These are phyloP conservation scores for Sphaerulina vaccinii DNA, from an alignment of 2,329 filamentous ascomycete species.

Conservation along the genomic window DNA sequence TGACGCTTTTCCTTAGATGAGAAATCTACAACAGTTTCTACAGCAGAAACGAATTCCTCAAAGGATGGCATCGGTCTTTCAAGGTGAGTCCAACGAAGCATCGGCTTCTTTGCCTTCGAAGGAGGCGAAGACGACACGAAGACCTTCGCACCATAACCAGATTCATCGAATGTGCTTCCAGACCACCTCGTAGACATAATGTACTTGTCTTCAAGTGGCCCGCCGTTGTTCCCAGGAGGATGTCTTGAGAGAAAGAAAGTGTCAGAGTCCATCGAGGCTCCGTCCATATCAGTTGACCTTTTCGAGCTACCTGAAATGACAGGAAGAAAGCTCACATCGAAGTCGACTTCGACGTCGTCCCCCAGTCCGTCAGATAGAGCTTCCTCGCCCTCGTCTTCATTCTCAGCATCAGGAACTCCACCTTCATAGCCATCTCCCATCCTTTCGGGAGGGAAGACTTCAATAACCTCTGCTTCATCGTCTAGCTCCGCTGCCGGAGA, in stretches of 20 bases:
- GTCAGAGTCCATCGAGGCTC: background rate
- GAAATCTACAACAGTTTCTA: background rate
- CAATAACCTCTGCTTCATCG: too few relatives aligned
- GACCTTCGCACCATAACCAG: slow-evolving; percentile 8
- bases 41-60: slow-evolving; percentile 17
- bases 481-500: too few relatives aligned
- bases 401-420: too few relatives aligned
- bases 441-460: too few relatives aligned
- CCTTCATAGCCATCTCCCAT: too few relatives aligned
- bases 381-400: too few relatives aligned
- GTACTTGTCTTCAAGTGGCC: background rate
- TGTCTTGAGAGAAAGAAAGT: background rate
- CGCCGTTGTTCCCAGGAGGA: background rate
- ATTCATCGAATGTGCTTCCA: slow-evolving; percentile 13
- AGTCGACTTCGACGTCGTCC: background rate
- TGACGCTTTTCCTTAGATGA: slow-evolving; percentile 8
- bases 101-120: background rate
- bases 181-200: slow-evolving; percentile 10
- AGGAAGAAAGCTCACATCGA: slow-evolving; percentile 7
- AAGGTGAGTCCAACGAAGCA: slow-evolving; percentile 17
- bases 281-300: background rate
- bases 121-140: slow-evolving; percentile 4
- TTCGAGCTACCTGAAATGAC: background rate
- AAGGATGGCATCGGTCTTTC: slow-evolving; percentile 17
- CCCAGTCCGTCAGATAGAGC: background rate